A percentile compares a stretch with the other conserved stretches of the same genome.
phyloP scores from a whole-genome alignment of 345 rosid genomes.

The Aurinia saxatilis region DNA sequence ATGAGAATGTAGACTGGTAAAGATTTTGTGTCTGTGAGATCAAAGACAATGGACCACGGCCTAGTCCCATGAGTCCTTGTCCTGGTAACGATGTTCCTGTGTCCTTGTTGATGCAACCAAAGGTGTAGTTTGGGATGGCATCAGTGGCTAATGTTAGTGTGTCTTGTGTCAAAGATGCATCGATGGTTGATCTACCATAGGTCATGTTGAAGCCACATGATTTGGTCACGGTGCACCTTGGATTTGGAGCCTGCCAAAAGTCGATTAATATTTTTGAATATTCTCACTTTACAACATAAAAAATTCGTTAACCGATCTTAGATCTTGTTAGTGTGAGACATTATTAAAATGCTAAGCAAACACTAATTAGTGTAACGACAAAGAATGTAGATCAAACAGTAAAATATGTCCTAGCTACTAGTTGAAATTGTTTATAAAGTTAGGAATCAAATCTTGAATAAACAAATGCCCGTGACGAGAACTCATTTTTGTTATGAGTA shows the following conservation, averaged over 20 bases:
- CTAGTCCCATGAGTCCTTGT: constrained; percentile 81
- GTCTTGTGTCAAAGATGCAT: constrained; percentile 67
- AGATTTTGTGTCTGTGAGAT: constrained; percentile 67
- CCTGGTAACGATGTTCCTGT: constrained; percentile 69
- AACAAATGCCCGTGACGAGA: constrained; percentile 15
- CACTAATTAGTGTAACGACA: constrained; percentile 15
- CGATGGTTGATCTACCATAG: constrained; percentile 66
- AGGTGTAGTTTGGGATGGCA: constrained; percentile 54
- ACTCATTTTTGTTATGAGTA: neutral
- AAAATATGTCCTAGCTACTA: constrained; percentile 13
- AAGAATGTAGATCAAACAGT: constrained; percentile 6
- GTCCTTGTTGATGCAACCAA: constrained; percentile 70
- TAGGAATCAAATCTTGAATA: neutral
- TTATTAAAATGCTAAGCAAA: neutral
- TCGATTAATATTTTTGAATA: neutral
- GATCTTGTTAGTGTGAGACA: constrained; percentile 12
- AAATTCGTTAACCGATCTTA: neutral
- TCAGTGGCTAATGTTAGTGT: constrained; percentile 53
- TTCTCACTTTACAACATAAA: neutral
- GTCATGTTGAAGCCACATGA: constrained; percentile 74
- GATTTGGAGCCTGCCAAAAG: constrained; percentile 48
- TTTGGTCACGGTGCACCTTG: constrained; percentile 49
- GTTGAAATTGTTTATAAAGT: constrained; percentile 2
- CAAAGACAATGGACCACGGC: constrained; percentile 81
- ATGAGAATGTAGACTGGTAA: constrained; percentile 76